These are phyloP conservation scores for Lagenidium sp. DNA, from an alignment of 352 stramenopile species.

Conservation along the genomic window DNA sequence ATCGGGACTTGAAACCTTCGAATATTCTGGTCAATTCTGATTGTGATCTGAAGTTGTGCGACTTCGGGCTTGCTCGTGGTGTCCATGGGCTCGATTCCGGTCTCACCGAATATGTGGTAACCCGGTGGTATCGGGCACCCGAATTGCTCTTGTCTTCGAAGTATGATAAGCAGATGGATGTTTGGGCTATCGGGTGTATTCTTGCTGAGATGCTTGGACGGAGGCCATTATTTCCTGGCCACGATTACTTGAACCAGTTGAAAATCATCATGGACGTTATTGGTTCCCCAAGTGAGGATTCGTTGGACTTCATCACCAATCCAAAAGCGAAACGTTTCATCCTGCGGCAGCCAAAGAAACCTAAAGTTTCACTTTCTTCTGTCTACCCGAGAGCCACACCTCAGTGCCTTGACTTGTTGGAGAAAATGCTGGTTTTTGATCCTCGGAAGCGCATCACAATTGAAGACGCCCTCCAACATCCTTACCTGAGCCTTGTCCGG, in stretches of 20 bases:
- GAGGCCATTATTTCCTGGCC: conserved; percentile 74
- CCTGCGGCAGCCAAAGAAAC: conserved; percentile 80
- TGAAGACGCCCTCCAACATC: conserved; percentile 63
- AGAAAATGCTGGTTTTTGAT: conserved; percentile 93
- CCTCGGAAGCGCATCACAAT: conserved; percentile 82
- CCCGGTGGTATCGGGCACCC: conserved; percentile 85
- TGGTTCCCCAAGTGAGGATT: conserved; percentile 65
- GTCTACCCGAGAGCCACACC: conserved; percentile 81
- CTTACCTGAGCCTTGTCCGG: conserved; percentile 70
- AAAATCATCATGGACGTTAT: conserved; percentile 90
- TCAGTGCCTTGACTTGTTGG: conserved; percentile 84
- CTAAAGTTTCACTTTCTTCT: conserved; percentile 67
- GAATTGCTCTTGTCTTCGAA: conserved; percentile 89
- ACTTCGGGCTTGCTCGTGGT: conserved; percentile 89
- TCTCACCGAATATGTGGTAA: conserved; percentile 87
- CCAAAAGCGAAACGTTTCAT: conserved; percentile 87
- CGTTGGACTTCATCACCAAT: conserved; percentile 85
- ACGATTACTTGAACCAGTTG: conserved; percentile 83
- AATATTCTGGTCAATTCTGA: conserved; percentile 89
- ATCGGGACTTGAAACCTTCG: conserved; percentile 84
- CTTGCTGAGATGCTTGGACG: conserved; percentile 81
- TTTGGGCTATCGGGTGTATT: conserved; percentile 86
- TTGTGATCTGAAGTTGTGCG: conserved; percentile 86
- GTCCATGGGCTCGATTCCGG: conserved; percentile 82
- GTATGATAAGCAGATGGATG: conserved; percentile 85